Base-by-base conservation (phyloP, 257 asterid genomes). In the Nicotiana noctiflora region DNA sequence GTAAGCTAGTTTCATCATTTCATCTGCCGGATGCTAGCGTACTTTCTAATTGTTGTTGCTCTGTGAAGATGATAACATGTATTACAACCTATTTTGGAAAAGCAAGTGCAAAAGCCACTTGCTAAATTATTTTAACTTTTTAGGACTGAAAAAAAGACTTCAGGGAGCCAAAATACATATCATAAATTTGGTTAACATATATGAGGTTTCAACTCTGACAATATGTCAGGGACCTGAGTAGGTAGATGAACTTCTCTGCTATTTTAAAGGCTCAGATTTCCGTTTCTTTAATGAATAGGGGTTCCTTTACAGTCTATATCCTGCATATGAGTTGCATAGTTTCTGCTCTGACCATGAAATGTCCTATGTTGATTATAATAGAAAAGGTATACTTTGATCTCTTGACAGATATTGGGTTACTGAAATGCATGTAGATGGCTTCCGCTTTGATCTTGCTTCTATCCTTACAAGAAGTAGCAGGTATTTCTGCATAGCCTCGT, bases 371-470 rank as follows among this genome's bases (percentile, higher is more conserved):
- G 44, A 27, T 46, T 1, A 23, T 72, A 23, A 23, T 72, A 49
- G 68, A 63, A 79, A 63, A 62, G 29, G 31, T 79, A 17, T 40
- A 11, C 52, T 84, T 80, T 89, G 77, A 83, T 82, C 82, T 84
- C 76, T 83, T 66, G 81, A 83, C 95, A 96, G 99, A 88, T 94
- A 96, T 84, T 96, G 99, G 99, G 99, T 88, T 80, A 90, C 90
- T 18, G 98, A 96, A 76, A 94, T 94, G 98, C 99, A 96, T 68
- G 88, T 96, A 6, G 99, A 96, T 84, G 99, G 99, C 82, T 96
- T 96, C 87, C 97, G 98, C 75, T 94, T 96, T 83, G 99, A 96
- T 90, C 99, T 96, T 83, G 98, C 98, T 84, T 94, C 99, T 77
- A 96, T 96, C 87, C 52, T 94, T 87, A 91, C 99, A 60, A 90